A percentile compares a stretch with the other conserved stretches of the same genome.
Conservation (phyloP, 192 early-diverging fungal species). For the Backusella luteola region DNA sequence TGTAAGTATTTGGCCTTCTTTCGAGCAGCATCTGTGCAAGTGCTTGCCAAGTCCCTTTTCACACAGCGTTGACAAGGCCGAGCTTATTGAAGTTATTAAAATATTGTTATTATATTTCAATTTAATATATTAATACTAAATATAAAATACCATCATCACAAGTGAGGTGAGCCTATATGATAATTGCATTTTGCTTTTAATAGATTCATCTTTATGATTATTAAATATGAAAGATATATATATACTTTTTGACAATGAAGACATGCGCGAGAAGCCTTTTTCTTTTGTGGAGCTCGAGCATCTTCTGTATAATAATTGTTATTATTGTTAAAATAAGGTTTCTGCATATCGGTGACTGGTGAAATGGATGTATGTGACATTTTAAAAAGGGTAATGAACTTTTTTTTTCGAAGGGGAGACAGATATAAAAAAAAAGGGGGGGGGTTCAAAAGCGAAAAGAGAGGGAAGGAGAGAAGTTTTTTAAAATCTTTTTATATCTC, state of each 20-base stretch:
- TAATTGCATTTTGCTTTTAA: not conserved
- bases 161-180: conserved; percentile 6
- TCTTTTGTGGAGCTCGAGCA: not conserved
- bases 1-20: conserved; percentile 92
- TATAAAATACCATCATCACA: conserved; percentile 14
- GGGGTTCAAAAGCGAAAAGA: not conserved
- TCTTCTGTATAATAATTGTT: conserved; percentile 9
- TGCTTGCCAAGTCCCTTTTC: conserved; percentile 69
- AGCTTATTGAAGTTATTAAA: conserved; percentile 32
- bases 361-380: conserved; percentile 5
- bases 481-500: not conserved
- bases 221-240: not conserved
- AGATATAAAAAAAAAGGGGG: not conserved
- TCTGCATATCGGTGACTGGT: not conserved
- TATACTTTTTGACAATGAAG: conserved; percentile 17
- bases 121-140: not conserved
- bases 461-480: not conserved
- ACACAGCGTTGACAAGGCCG: conserved; percentile 89
- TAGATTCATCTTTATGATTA: not conserved
- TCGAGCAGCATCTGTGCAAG: conserved; percentile 80
- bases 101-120: not conserved
- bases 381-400: not conserved
- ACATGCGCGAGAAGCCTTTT: not conserved
- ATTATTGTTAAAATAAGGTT: not conserved
- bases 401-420: not conserved